Conservation (phyloP, 176 grass and related monocot genomes). For the sorghum (Sorghum bicolor) region DNA sequence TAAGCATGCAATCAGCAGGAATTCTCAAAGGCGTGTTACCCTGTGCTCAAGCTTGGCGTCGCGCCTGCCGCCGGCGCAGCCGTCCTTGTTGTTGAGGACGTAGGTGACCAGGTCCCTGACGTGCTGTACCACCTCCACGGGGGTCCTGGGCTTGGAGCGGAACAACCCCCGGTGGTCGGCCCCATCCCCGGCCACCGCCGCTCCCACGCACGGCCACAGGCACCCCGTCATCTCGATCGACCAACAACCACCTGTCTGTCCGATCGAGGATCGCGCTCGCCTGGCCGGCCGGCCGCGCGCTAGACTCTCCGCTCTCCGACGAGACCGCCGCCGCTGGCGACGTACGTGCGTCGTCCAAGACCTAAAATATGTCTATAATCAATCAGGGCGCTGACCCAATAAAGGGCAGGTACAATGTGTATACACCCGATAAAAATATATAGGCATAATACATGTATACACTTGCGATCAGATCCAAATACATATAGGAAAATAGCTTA, state of each 20-base stretch:
- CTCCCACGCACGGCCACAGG: slow-evolving; percentile 37
- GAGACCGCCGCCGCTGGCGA: too few species aligned
- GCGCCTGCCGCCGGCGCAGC: not conserved
- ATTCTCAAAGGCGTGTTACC: not conserved
- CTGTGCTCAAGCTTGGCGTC: slow-evolving; percentile 15
- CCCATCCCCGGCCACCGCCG: not conserved
- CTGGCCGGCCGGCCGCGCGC: not conserved
- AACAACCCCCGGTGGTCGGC: not conserved
- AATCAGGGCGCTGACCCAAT: too few species aligned
- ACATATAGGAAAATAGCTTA: too few species aligned
- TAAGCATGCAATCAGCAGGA: not conserved
- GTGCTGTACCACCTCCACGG: slow-evolving; percentile 30
- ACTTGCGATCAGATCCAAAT: too few species aligned
- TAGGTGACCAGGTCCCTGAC: slow-evolving; percentile 7
- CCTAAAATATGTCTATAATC: too few species aligned
- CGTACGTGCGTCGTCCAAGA: too few species aligned
- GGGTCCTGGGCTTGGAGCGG: slow-evolving; percentile 21
- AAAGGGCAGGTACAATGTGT: too few species aligned
- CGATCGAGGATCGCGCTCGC: not conserved
- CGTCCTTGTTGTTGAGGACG: not conserved
- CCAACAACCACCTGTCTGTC: not conserved
- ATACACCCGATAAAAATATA: too few species aligned
- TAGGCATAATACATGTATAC: too few species aligned
- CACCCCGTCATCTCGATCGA: slow-evolving; percentile 25
- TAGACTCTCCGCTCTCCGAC: too few species aligned